Evolutionary conservation across 352 stramenopile genomes (phyloP), one percentile per base, ranked within the genome.

Genomic region (Globisporangium barbulae): DNA sequence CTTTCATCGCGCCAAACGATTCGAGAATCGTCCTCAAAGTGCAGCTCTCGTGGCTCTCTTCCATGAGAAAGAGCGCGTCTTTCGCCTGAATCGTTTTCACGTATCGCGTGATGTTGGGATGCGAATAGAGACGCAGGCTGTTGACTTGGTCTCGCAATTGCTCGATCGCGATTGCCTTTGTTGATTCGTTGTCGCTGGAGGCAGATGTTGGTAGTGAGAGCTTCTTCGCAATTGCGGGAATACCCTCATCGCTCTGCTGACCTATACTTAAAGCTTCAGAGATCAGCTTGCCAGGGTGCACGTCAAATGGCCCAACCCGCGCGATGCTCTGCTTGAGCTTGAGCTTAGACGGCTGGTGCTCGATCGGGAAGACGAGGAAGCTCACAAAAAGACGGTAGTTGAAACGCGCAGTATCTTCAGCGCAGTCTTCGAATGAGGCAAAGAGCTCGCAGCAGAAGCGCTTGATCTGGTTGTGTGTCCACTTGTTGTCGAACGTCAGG

Each of bases 1-100:
- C 83, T 28, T 88, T 90, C 83, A 92, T 92, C 0, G 73, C 60
- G 0, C 83, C 83, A 64, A 92, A 92, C 9, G 79, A 85, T 54
- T 76, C 72, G 2, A 92, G 67, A 33, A 90, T 86, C 25, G 81
- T 89, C 19, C 66, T 60, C 3, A 90, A 53, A n/a, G 73, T 73
- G 53, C 81, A 90, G 50, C 70, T 78, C 42, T 81, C 28, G 19
- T 71, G 71, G 1, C 62, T 42, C 5, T 74, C 63, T 42, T 86
- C 61, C 0, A 88, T 58, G 19, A 90, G 31, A 41, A 71, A 80
- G 13, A 88, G 50, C 10, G 73, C 73, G 15, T 42, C 58, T 21
- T 69, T 53, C 22, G 60, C 59, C 41, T 80, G 67, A 2, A 85
- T n/a, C 5, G 78, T 79, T 2, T 73, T 67, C 12, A 55, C 49